Base-by-base conservation (phyloP, 1,284 basidiomycete genomes). In the Marasmius oreades region DNA sequence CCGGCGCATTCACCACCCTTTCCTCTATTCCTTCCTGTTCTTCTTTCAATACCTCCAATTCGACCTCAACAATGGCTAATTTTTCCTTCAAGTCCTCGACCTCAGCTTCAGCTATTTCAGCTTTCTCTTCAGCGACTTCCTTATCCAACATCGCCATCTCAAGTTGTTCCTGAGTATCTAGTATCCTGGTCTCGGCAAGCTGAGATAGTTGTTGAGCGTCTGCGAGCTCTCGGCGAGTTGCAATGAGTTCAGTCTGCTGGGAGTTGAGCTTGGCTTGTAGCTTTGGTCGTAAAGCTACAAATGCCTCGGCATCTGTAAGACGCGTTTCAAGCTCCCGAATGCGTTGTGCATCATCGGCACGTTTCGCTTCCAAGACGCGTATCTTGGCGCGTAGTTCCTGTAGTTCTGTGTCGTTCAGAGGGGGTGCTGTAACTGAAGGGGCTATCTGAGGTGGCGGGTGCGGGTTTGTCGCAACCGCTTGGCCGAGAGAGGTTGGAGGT, bases 131-230 rank as follows among this genome's bases (percentile, higher is more conserved):
- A 0, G 96, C 96, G 53, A 99, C 88, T 70, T 99, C 97, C 70
- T 95, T 94, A 70, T 99, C 97, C 61, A 99, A 73, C 77, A 93
- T 93, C 2, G 87, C 81, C 86, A 98, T 94, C 73, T 99, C 97
- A 36, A 98, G 75, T 69, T 95, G 92, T 63, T 98, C 95, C 55
- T 90, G 84, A 1, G 88, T 70, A 64, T 96, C 93, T 5, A 83
- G 68, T 1, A 87, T 76, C 39, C 85, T 77, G 16, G 70, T 73
- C 60, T 91, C 86, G 0, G 77, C 70, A n/a, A 88, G 72, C 22
- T 81, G 57, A 0, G 70, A 66, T 6, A 91, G 75, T 55, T 89
- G 82, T 61, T 87, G 79, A 1, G 85, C 74, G 65, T 92, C 89
- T 26, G 85, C 80, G 14, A 88, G 72, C 52, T 88, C 81, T 2